These are phyloP conservation scores for Echium plantagineum DNA, from an alignment of 257 asterid species.

Conservation along the genomic window DNA sequence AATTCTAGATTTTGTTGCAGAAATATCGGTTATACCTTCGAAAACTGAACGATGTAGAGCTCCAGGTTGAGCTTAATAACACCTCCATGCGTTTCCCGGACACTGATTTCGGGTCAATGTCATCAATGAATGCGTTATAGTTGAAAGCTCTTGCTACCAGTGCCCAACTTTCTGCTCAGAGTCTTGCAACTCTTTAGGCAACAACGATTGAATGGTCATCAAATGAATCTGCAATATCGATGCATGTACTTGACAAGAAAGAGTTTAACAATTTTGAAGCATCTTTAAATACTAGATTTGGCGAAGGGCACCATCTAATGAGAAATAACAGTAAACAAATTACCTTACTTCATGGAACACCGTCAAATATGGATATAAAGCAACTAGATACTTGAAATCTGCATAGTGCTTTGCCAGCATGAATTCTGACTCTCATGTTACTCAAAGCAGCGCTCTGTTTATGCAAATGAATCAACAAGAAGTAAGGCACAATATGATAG, in stretches of 20 bases:
- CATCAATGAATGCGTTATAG: constrained; percentile 37
- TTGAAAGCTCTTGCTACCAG: constrained; percentile 54
- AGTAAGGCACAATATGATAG: constrained; percentile 23
- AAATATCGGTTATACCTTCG: constrained; percentile 53
- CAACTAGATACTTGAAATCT: too few relatives aligned
- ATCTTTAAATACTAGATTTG: constrained; percentile 10
- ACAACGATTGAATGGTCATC: constrained; percentile 35
- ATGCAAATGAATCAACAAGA: constrained; percentile 36
- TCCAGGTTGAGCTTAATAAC: constrained; percentile 20
- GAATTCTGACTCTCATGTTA: too few relatives aligned
- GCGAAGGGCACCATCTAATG: constrained; percentile 33
- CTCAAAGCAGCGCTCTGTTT: too few relatives aligned
- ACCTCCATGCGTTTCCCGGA: constrained; percentile 43
- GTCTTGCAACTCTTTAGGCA: constrained; percentile 59
- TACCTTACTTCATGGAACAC: constrained; percentile 60
- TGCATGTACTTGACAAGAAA: not conserved
- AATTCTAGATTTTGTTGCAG: constrained; percentile 5
- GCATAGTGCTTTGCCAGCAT: too few relatives aligned
- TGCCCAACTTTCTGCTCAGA: constrained; percentile 49
- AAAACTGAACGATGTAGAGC: constrained; percentile 23
- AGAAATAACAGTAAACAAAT: constrained; percentile 33
- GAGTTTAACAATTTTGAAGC: too few relatives aligned
- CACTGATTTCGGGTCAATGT: constrained; percentile 32
- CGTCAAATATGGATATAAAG: constrained; percentile 57
- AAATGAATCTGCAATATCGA: constrained; percentile 23